Evolutionary conservation across 192 early-diverging fungal genomes (phyloP).

Genomic region (Coemansia guatemalensis): DNA sequence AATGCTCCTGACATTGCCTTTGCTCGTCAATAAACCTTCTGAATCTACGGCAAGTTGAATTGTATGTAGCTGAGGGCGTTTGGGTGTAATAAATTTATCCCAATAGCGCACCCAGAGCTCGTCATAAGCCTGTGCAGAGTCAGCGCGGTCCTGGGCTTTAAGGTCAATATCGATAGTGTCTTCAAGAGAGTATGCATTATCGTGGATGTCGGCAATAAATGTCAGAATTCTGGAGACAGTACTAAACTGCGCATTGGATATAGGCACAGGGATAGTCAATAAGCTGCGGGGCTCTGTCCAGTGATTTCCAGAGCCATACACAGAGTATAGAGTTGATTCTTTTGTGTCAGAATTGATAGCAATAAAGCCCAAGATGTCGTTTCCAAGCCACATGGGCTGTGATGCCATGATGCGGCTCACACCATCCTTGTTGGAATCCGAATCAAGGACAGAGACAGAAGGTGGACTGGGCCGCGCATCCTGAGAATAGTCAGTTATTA

Average conservation of each 20-base stretch:
- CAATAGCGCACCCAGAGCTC: constrained; percentile 81
- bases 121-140: constrained; percentile 65
- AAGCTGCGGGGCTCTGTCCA: constrained; percentile 48
- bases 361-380: constrained; percentile 33
- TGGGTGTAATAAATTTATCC: constrained; percentile 65
- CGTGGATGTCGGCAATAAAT: constrained; percentile 70
- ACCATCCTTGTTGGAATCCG: background rate
- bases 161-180: constrained; percentile 58
- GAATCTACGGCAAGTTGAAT: constrained; percentile 36
- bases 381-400: constrained; percentile 47
- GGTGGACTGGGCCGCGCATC: constrained; percentile 38
- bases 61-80: constrained; percentile 63
- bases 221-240: constrained; percentile 52
- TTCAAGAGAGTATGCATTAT: constrained; percentile 54
- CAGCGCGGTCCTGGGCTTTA: constrained; percentile 48
- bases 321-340: constrained; percentile 54
- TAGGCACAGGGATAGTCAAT: constrained; percentile 47
- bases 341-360: constrained; percentile 11
- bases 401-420: constrained; percentile 26
- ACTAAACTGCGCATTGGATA: constrained; percentile 62
- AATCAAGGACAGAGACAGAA: background rate
- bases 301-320: constrained; percentile 35
- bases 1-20: constrained; percentile 19
- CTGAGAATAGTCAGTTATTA: constrained; percentile 12
- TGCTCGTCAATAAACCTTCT: constrained; percentile 36